Evolutionary conservation across 1,139 yeast species (phyloP), one percentile per base, ranked within the genome.

Genomic region (Geotrichum fermentans): DNA sequence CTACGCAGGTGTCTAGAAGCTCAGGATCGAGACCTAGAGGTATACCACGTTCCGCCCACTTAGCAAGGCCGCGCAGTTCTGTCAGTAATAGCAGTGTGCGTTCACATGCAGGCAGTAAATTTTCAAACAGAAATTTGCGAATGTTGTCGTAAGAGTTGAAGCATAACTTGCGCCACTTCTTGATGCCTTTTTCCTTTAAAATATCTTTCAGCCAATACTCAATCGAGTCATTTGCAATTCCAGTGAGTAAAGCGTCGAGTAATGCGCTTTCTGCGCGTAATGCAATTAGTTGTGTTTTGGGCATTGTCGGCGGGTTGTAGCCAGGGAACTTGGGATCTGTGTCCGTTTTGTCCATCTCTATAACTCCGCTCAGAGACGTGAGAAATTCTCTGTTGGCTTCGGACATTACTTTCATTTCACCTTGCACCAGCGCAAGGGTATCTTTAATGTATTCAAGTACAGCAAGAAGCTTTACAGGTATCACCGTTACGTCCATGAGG

Each of bases 121-220:
- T 74, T 43, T 76, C 73, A 55, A 77, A 78, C 1, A 78, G 55
- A 0, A 68, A 60, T 52, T 75, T 73, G 47, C 80, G 65, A 0
- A 73, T 63, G 38, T 63, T 61, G 34, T 81, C 86, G 59, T 77
- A 81, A 4, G 73, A 68, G 0, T 71, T 59, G 40, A 71, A 69
- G 0, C 84, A 83, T 20, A 74, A 53, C 50, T 74, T 76, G 10
- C 68, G 66, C 77, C 90, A 77, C 56, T 78, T 72, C 55, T 78
- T 80, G 39, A 79, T 64, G 11, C 88, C 89, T 53, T 86, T 69
- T 54, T 85, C 92, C 1, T 87, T 89, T 36, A 85, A 69, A 22
- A 71, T 64, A 36, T 73, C 73, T 17, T 71, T 69, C 8, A 77
- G 54, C 83, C 83, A 78, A 20, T 70, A 70, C 44, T 67, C 67